Conservation (phyloP, 306 rosid species). For the Vachellia pachyceras region DNA sequence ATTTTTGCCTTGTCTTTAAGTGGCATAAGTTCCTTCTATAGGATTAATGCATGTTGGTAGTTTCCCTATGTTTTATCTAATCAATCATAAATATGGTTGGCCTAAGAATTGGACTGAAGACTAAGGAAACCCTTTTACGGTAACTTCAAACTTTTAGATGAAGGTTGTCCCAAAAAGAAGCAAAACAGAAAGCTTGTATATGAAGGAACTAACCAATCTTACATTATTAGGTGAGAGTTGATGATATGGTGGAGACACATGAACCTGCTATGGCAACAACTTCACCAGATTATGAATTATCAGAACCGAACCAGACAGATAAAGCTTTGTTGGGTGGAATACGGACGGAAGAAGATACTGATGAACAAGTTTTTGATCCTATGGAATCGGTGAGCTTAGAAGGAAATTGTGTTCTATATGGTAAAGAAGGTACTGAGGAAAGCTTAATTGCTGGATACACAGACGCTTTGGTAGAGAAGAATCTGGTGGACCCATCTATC, state of each 20-base stretch:
- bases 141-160: not conserved
- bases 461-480: not conserved
- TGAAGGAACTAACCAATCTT: slow-evolving; percentile 32
- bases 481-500: slow-evolving; percentile 22
- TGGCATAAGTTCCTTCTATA: too few species aligned
- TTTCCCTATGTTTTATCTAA: not conserved
- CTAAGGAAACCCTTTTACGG: not conserved
- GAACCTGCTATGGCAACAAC: slow-evolving; percentile 35
- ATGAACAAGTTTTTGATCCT: slow-evolving; percentile 44
- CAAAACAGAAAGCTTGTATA: not conserved
- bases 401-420: slow-evolving; percentile 56
- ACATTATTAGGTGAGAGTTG: slow-evolving; percentile 65
- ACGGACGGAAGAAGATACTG: slow-evolving; percentile 47
- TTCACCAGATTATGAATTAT: slow-evolving; percentile 40
- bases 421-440: slow-evolving; percentile 52
- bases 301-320: too few species aligned
- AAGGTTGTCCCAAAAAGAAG: not conserved
- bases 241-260: slow-evolving; percentile 55
- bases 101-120: not conserved
- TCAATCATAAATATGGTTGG: not conserved
- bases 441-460: not conserved
- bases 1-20: not conserved
- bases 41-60: not conserved
- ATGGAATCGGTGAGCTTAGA: slow-evolving; percentile 46
- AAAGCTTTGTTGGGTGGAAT: slow-evolving; percentile 39